Base-by-base conservation (phyloP, 2,329 filamentous ascomycete species). In the Sporothrix brunneoviolacea region DNA sequence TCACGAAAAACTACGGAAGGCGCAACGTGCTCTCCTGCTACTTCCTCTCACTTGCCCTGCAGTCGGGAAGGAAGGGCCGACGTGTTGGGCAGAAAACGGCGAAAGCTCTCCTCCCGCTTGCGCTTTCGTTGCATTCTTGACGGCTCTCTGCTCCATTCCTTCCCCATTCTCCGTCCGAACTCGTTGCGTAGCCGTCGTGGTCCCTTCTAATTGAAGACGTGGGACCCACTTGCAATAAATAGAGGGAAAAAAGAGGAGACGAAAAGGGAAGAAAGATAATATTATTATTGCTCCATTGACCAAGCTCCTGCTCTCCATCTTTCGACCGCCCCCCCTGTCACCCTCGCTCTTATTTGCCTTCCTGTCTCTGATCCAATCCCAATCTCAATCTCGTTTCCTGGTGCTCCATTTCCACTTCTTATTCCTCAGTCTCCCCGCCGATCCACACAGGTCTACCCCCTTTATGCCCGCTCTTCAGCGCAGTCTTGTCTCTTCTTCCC, bases 401-500 rank as follows among this genome's bases (percentile, higher is more conserved):
- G 15, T 21, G 27, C n/a, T n/a, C n/a, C n/a, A n/a, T n/a, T n/a
- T 24, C 21, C 39, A 38, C 42, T 50, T 43, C 15, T 21, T 43
- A 30, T 36, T 49, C 47, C 16, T n/a, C 22, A n/a, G n/a, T n/a
- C n/a, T n/a, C n/a, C n/a, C 30, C 37, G 27, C n/a, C 45, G 18
- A 15, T 28, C 19, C 21, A 50, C n/a, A n/a, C n/a, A n/a, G n/a
- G 37, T 27, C 41, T 43, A 18, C 27, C 39, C 39, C 33, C 30
- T 50, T 44, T 50, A 39, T 39, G 39, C 39, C 44, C 37, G 41
- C n/a, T n/a, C n/a, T n/a, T n/a, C n/a, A n/a, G n/a, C n/a, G n/a
- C n/a, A n/a, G n/a, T n/a, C n/a, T n/a, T n/a, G n/a, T n/a, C n/a
- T n/a, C n/a, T n/a, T n/a, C n/a, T n/a, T n/a, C n/a, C 16, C 19